Evolutionary conservation across 805 yeast species (phyloP), one percentile per base, ranked within the genome.

Genomic region (Pichia gijzeniarum): DNA sequence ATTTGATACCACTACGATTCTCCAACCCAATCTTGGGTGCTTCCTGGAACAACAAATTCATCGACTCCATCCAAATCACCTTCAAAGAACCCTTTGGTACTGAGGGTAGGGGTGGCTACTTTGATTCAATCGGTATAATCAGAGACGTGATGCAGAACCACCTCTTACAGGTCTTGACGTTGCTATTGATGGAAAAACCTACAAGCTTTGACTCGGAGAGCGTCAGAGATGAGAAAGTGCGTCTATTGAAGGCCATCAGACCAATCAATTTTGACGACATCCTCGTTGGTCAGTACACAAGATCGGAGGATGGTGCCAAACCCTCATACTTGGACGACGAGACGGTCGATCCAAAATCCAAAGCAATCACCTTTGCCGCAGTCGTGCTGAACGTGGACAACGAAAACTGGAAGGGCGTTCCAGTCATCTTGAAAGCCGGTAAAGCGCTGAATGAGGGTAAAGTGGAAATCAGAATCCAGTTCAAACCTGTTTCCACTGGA

Each of bases 81-180:
- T 91, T 93, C 74, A 93, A 93, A 71, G 99, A 93, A 71, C 87
- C 93, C n/a, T 93, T 93, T 58, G 99, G 99, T 45, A 93, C 99
- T 35, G 96, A 93, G 69, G 99, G 99, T 47, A 80, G 99, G 63
- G 99, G 99, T 56, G 99, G 99, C 33, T 93, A 93, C 71, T 93
- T 93, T 61, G 98, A 93, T 68, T 73, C 75, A 45, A 88, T 90
- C 59, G 99, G 99, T 48, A 93, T 93, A 62, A 85, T 93, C 55
- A 80, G 99, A 67, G 99, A 93, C 62, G 98, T 93, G 40, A 91
- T 93, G 88, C 99, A 93, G 72, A 93, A 93, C 74, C 99, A 93
- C 70, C 68, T 93, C 57, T 73, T 91, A 60, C 99, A 93, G 71
- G 95, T 91, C 19, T 70, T 93, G 61, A 90, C 98, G 5, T 67